These are phyloP conservation scores for Scenedesmus sp. DNA, from an alignment of 163 green algal genomes.

Conservation along the genomic window DNA sequence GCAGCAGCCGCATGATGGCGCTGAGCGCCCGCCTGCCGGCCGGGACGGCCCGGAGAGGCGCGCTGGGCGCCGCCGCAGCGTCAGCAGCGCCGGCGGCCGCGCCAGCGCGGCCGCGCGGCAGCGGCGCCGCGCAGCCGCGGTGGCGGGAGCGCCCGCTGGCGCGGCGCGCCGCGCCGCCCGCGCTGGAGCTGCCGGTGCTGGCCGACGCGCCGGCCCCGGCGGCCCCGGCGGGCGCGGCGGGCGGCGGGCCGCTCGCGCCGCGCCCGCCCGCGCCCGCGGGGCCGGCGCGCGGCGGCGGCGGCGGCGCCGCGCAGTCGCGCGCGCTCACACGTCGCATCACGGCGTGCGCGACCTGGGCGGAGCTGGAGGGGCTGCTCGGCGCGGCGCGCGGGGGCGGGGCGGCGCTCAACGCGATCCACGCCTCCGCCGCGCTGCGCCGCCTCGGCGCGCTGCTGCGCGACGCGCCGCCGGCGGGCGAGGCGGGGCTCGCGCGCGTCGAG, in stretches of 20 bases:
- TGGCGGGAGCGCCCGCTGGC: no score
- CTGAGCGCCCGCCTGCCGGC: no score
- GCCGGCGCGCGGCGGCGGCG: neutral
- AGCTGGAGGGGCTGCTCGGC: constrained; percentile 3
- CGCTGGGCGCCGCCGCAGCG: no score
- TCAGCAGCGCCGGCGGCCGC: no score
- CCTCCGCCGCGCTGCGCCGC: constrained; percentile 8
- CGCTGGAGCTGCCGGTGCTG: neutral
- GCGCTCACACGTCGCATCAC: constrained; percentile 8
- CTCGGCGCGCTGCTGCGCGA: constrained; percentile 11
- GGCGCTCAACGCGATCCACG: constrained; percentile 23
- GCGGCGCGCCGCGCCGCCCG: no score
- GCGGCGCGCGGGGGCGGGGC: no score
- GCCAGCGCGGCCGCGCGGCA: no score
- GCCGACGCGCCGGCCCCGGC: neutral
- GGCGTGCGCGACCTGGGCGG: neutral
- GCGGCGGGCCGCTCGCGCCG: neutral
- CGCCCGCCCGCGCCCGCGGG: no score
- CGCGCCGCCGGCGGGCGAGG: neutral
- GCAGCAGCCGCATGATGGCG: no score
- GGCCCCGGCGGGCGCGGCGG: neutral
- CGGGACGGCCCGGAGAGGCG: no score
- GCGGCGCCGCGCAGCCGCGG: no score
- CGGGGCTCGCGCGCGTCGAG: neutral
- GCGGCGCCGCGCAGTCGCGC: neutral